phyloP scores from a whole-genome alignment of 1,139 yeast genomes.

The Suhomyces choctaworum region DNA sequence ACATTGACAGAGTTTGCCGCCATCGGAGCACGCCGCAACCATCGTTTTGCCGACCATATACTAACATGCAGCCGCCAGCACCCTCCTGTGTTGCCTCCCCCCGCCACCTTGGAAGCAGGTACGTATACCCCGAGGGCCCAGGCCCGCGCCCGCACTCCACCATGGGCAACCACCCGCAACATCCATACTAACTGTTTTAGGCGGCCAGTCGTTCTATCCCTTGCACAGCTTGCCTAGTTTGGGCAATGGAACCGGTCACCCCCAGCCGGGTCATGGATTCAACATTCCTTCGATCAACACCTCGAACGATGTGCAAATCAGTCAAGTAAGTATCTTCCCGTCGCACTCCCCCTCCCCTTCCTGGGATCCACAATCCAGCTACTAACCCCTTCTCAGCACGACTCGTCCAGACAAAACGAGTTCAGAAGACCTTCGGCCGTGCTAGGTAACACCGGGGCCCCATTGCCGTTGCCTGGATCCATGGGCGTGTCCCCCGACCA shows the following conservation, averaged over 20 bases:
- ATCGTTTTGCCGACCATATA: conserved; percentile 17
- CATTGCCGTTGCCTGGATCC: conserved; percentile 27
- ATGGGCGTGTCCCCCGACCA: conserved; percentile 17
- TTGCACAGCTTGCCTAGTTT: conserved; percentile 54
- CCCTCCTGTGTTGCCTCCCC: conserved; percentile 59
- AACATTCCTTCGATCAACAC: conserved; percentile 49
- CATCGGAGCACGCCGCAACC: too few species aligned
- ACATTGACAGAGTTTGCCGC: too few species aligned
- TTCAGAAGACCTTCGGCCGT: conserved; percentile 30
- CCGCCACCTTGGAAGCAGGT: conserved; percentile 54
- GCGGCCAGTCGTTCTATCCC: conserved; percentile 52
- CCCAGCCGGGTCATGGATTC: conserved; percentile 44
- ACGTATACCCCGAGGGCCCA: conserved; percentile 21
- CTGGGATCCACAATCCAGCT: too few species aligned
- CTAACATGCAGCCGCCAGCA: conserved; percentile 44
- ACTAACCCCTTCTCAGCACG: conserved; percentile 19
- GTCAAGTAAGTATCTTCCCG: conserved; percentile 30
- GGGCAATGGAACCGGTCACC: conserved; percentile 43
- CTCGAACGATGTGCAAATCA: conserved; percentile 26
- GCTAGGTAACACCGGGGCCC: conserved; percentile 22
- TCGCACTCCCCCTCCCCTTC: conserved; percentile 16
- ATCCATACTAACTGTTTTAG: conserved; percentile 20
- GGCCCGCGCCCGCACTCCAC: neutral
- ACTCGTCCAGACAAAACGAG: conserved; percentile 28
- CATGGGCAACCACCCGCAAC: neutral